Evolutionary conservation across 2,329 filamentous ascomycete genomes (phyloP).

Genomic region (Fusarium anguioides): DNA sequence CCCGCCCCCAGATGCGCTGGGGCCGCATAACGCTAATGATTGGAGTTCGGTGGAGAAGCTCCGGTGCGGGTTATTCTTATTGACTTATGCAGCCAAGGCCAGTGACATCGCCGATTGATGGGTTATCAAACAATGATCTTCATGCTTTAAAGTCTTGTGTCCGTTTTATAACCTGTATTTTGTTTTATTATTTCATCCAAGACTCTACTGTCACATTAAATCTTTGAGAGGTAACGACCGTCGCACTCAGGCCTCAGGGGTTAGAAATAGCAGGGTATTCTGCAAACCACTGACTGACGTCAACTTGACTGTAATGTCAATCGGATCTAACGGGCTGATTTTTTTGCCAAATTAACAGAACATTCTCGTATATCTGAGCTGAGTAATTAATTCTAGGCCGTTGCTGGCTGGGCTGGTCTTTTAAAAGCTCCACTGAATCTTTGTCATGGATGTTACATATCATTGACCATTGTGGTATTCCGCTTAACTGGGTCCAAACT

Average conservation of each 20-base stretch:
- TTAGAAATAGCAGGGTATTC: background rate
- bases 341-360: slow-evolving; percentile 11
- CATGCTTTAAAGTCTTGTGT: background rate
- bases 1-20: slow-evolving; percentile 29
- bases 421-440: background rate
- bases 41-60: slow-evolving; percentile 39
- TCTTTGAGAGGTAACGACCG: background rate
- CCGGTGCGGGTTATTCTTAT: slow-evolving; percentile 11
- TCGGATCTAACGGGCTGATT: slow-evolving; percentile 25
- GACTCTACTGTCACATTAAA: background rate
- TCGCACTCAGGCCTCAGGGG: slow-evolving; percentile 2
- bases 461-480: too few species aligned
- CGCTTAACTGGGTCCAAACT: too few species aligned
- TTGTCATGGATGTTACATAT: too few species aligned
- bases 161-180: slow-evolving; percentile 26
- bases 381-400: background rate
- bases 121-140: background rate
- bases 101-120: slow-evolving; percentile 29
- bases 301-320: slow-evolving; percentile 29
- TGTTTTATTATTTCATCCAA: slow-evolving; percentile 1
- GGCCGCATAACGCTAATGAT: slow-evolving; percentile 27
- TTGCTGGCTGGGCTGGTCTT: background rate
- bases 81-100: slow-evolving; percentile 16
- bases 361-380: slow-evolving; percentile 21
- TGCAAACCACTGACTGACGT: slow-evolving; percentile 31